phyloP scores from a whole-genome alignment of 371 early-diverging fungal species.

The Apophysomyces variabilis region DNA sequence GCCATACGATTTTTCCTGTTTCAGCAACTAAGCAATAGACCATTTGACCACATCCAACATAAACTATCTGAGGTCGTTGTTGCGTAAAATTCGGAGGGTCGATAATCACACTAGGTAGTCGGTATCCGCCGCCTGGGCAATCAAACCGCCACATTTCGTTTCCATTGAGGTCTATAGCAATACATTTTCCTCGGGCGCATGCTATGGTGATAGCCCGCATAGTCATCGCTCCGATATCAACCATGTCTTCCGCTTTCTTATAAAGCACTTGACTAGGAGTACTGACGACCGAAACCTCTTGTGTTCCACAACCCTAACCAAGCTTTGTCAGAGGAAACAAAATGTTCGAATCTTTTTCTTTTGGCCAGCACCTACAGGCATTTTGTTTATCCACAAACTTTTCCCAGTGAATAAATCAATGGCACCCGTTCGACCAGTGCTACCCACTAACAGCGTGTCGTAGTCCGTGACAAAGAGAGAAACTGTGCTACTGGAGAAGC shows the following conservation, averaged over 20 bases:
- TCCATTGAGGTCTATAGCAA: constrained; percentile 32
- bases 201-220: constrained; percentile 28
- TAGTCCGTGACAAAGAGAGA: constrained; percentile 38
- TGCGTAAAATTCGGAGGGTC: constrained; percentile 24
- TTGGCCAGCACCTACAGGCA: constrained; percentile 30
- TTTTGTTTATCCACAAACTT: constrained; percentile 34
- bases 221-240: not conserved
- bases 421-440: constrained; percentile 24
- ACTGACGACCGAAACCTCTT: constrained; percentile 28
- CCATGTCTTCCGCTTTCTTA: not conserved
- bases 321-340: too few relatives aligned
- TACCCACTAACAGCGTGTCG: constrained; percentile 27
- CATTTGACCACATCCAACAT: constrained; percentile 33
- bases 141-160: constrained; percentile 34
- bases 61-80: constrained; percentile 17
- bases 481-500: constrained; percentile 9
- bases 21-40: constrained; percentile 31
- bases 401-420: constrained; percentile 31
- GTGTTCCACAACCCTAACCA: constrained; percentile 25
- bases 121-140: constrained; percentile 34
- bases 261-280: constrained; percentile 20
- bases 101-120: constrained; percentile 29
- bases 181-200: constrained; percentile 33
- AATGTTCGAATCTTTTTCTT: not conserved
- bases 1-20: constrained; percentile 34